Conservation (phyloP, 306 rosid genomes). For the Sechiopsis laciniata region DNA sequence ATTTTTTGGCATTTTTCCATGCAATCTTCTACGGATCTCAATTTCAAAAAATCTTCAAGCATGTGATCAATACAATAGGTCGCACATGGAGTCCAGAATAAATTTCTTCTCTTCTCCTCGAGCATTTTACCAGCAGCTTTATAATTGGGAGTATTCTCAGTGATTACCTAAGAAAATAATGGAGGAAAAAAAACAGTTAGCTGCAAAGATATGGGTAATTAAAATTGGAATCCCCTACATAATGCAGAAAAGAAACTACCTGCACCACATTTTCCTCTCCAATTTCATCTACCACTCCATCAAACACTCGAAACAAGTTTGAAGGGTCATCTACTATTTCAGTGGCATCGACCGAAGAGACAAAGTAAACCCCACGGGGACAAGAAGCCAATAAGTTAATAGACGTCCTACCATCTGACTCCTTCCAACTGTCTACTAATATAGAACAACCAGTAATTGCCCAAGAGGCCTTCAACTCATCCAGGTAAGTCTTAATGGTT, state of each 20-base stretch:
- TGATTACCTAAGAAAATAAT: slow-evolving; percentile 50
- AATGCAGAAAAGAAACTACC: slow-evolving; percentile 52
- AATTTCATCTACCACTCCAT: slow-evolving; percentile 75
- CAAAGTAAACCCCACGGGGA: slow-evolving; percentile 75
- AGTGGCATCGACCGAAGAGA: slow-evolving; percentile 72
- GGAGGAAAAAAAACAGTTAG: slow-evolving; percentile 24
- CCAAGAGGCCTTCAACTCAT: slow-evolving; percentile 81
- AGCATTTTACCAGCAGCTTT: slow-evolving; percentile 87
- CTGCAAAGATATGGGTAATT: slow-evolving; percentile 21
- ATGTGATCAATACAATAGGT: slow-evolving; percentile 61
- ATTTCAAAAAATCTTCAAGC: slow-evolving; percentile 76
- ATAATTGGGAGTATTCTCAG: slow-evolving; percentile 67
- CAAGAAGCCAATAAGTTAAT: slow-evolving; percentile 78
- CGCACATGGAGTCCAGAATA: slow-evolving; percentile 95
- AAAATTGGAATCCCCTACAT: slow-evolving; percentile 26
- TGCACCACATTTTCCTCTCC: slow-evolving; percentile 90
- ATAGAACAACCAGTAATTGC: slow-evolving; percentile 79
- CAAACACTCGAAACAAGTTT: slow-evolving; percentile 72
- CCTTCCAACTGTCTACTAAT: slow-evolving; percentile 83
- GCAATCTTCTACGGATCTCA: slow-evolving; percentile 78
- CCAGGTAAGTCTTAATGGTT: slow-evolving; percentile 55
- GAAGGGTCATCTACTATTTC: slow-evolving; percentile 59
- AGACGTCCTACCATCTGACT: slow-evolving; percentile 54
- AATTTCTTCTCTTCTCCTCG: slow-evolving; percentile 75
- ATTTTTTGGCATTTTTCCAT: slow-evolving; percentile 73